These are phyloP conservation scores for Rhinocladiella similis DNA, from an alignment of 2,329 filamentous ascomycete genomes.

Conservation along the genomic window DNA sequence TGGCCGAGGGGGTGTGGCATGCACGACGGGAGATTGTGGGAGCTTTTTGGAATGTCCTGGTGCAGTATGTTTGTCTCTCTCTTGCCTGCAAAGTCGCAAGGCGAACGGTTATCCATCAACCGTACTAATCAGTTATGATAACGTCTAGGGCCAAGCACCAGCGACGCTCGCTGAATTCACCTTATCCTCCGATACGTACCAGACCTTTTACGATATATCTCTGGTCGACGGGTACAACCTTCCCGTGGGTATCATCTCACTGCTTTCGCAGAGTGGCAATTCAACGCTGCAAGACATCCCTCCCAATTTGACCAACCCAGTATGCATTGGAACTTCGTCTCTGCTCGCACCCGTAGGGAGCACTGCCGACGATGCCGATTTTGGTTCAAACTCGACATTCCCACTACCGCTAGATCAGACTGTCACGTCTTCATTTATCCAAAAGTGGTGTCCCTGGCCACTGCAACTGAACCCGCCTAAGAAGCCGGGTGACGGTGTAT, in stretches of 20 bases:
- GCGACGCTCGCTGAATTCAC: conserved; percentile 81
- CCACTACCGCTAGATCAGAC: conserved; percentile 67
- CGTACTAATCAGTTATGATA: not conserved
- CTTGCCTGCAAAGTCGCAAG: too few relatives aligned
- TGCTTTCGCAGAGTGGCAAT: conserved; percentile 54
- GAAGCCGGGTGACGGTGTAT: conserved; percentile 73
- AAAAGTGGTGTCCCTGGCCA: conserved; percentile 78
- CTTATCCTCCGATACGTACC: conserved; percentile 56
- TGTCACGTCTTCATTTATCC: conserved; percentile 58
- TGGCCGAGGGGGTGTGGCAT: conserved; percentile 56
- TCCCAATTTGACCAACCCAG: conserved; percentile 73
- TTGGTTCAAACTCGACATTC: conserved; percentile 65
- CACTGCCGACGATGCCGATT: conserved; percentile 54
- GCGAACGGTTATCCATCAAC: too few relatives aligned
- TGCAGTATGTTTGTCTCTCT: conserved; percentile 55
- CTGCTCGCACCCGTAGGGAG: conserved; percentile 51
- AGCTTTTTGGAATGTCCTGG: conserved; percentile 68
- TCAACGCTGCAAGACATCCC: conserved; percentile 63
- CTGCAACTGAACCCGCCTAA: conserved; percentile 67
- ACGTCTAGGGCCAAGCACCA: conserved; percentile 63
- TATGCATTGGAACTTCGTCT: conserved; percentile 71
- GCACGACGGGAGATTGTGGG: conserved; percentile 74
- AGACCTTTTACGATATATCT: conserved; percentile 83
- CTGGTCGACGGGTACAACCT: conserved; percentile 84
- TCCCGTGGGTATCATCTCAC: conserved; percentile 41